phyloP scores from a whole-genome alignment of 495 filamentous ascomycete genomes.

The Aspergillus wentii region DNA sequence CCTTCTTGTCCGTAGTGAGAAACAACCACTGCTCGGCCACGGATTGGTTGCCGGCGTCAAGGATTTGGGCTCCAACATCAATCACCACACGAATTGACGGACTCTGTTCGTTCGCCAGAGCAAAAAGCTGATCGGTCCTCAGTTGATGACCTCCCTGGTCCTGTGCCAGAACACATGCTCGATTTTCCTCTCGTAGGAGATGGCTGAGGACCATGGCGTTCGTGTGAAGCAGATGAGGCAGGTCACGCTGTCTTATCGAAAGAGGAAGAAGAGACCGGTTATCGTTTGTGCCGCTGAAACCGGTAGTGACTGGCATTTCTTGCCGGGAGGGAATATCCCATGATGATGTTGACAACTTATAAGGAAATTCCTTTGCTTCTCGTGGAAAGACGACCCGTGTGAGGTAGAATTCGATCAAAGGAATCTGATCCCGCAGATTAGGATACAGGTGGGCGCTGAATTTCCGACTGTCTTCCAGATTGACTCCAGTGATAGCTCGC shows the following conservation, averaged over 20 bases:
- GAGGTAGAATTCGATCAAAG: slow-evolving; percentile 59
- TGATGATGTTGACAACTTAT: slow-evolving; percentile 63
- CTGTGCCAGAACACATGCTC: slow-evolving; percentile 15
- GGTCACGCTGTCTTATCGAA: slow-evolving; percentile 49
- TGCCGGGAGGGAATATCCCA: slow-evolving; percentile 59
- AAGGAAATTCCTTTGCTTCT: slow-evolving; percentile 58
- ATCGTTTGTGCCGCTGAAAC: slow-evolving; percentile 75
- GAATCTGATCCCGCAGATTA: slow-evolving; percentile 44
- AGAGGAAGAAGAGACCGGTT: slow-evolving; percentile 53
- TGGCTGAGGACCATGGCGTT: slow-evolving; percentile 59
- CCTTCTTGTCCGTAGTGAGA: slow-evolving; percentile 6
- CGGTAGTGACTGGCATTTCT: slow-evolving; percentile 44
- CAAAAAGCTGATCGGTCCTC: no score
- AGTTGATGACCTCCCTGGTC: neutral
- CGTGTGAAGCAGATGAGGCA: slow-evolving; percentile 51
- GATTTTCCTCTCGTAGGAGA: slow-evolving; percentile 54
- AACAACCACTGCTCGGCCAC: slow-evolving; percentile 27
- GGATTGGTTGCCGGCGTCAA: slow-evolving; percentile 55
- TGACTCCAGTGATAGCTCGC: slow-evolving; percentile 49
- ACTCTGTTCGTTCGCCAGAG: slow-evolving; percentile 30
- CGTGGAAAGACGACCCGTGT: slow-evolving; percentile 58
- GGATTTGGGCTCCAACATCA: slow-evolving; percentile 70
- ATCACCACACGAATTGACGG: slow-evolving; percentile 55
- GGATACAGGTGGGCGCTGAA: slow-evolving; percentile 45
- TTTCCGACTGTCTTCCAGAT: slow-evolving; percentile 48